Evolutionary conservation across 805 yeast species (phyloP).

Genomic region (Schizosaccharomyces octosporus): DNA sequence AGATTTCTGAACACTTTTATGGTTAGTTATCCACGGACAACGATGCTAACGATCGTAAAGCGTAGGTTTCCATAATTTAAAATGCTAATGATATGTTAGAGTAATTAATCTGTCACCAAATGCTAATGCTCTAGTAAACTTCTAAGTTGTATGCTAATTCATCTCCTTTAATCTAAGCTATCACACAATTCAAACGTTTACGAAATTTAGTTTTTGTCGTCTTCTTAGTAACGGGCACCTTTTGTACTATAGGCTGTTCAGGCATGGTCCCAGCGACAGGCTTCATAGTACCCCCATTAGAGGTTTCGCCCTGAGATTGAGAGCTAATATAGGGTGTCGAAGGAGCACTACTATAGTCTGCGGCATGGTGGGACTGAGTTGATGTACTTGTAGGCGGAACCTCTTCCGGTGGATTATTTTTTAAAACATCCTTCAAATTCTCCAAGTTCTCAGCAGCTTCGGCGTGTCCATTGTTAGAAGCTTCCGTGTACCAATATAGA

Average conservation of each 20-base stretch:
- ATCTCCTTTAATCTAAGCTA: neutral
- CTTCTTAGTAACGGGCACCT: neutral
- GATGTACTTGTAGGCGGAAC: neutral
- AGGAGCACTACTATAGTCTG: neutral
- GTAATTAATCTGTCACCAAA: too few relatives aligned
- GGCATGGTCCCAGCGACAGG: neutral
- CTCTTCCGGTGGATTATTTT: neutral
- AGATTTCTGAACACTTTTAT: too few relatives aligned
- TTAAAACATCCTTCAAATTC: slow-evolving; percentile 6
- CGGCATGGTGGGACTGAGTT: too few relatives aligned
- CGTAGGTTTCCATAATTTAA: too few relatives aligned
- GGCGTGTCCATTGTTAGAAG: slow-evolving; percentile 26
- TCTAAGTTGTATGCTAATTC: too few relatives aligned
- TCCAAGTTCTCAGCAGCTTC: slow-evolving; percentile 4
- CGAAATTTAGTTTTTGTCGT: neutral
- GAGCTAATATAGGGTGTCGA: neutral
- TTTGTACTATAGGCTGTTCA: neutral
- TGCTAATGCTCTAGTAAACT: too few relatives aligned
- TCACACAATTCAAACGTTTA: neutral
- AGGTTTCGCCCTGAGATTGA: neutral
- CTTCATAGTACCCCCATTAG: too few relatives aligned
- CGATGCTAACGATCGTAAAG: too few relatives aligned
- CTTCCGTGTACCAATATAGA: slow-evolving; percentile 18
- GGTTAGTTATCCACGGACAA: too few relatives aligned
- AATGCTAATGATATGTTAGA: too few relatives aligned